These are phyloP conservation scores for sunflower (Helianthus annuus) DNA, from an alignment of 129 eudicot species.

Conservation along the genomic window DNA sequence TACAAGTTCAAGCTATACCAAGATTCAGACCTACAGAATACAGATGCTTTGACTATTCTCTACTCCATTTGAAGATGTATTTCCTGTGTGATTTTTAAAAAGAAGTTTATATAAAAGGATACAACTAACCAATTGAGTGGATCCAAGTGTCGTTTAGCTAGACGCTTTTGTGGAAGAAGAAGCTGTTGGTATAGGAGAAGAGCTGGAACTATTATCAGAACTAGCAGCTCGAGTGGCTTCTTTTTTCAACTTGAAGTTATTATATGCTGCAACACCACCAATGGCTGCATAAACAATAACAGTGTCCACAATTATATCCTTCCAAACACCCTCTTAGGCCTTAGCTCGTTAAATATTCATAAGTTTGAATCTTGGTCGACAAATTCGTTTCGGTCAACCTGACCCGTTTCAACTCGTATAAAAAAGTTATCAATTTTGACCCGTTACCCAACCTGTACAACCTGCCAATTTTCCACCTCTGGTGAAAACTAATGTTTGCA, in stretches of 20 bases:
- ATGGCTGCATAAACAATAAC: conserved; percentile 66
- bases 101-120: neutral
- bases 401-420: neutral
- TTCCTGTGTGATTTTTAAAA: conserved; percentile 17
- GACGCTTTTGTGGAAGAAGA: conserved; percentile 34
- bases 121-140: conserved; percentile 8
- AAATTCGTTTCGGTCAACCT: neutral
- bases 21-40: conserved; percentile 14
- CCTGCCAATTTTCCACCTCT: neutral
- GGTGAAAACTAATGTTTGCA: neutral
- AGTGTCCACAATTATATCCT: neutral
- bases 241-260: conserved; percentile 82
- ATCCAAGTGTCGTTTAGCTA: neutral
- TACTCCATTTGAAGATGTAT: conserved; percentile 12
- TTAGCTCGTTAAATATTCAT: neutral
- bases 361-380: neutral
- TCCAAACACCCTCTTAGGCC: neutral
- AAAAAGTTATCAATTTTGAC: neutral
- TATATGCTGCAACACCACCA: conserved; percentile 93
- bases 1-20: conserved; percentile 17
- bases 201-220: conserved; percentile 32
- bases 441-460: neutral
- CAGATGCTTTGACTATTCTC: conserved; percentile 13
- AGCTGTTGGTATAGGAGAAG: conserved; percentile 45
- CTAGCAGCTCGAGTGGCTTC: conserved; percentile 50